Evolutionary conservation across 2,329 filamentous ascomycete genomes (phyloP), one percentile per base, ranked within the genome.

Genomic region (Nannizzia gypsea): DNA sequence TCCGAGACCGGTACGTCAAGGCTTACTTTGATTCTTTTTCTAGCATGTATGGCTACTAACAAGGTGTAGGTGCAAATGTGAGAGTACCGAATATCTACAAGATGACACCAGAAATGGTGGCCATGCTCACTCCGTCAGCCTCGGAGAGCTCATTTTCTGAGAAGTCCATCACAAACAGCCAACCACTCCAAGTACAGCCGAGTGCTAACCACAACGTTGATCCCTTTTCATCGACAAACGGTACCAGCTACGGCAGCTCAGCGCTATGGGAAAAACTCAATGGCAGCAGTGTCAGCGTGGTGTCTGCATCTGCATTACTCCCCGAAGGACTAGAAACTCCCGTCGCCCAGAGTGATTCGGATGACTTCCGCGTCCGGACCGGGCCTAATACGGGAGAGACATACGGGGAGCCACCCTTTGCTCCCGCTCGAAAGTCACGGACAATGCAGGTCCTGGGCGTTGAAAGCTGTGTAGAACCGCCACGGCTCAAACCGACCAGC

Each of bases 71-170:
- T 3, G 86, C 90, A 50, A 85, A 85, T 65, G 81, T 97, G 59
- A 85, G 88, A 60, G 84, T 93, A 8, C 82, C 85, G 26, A 96
- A 95, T 68, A 88, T 96, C 63, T 99, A 96, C 76, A 90, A 85
- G 70, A 76, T 87, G 66, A 89, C 81, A 15, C 76, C 81, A 22
- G 85, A 88, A 63, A 80, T 88, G 73, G 73, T 81, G 59, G 74
- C 77, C 26, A 72, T 79, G 56, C 71, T 83, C 42, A 70, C 72
- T 38, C 65, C 70, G 3, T 63, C 70, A n/a, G 65, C 68, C 15
- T 66, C 69, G 4, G 71, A 74, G 24, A 62, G 63, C 5, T 64
- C 69, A 28, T 61, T 64, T 13, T 64, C 69, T 15, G 74, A 77
- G 17, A 74, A 71, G 57, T 61, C 64, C 1, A 58, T 64, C 36